A percentile compares a stretch with the other conserved stretches of the same genome.
Evolutionary conservation across 768 basidiomycete species (phyloP).

Genomic region (Russula griseocarnosa): DNA sequence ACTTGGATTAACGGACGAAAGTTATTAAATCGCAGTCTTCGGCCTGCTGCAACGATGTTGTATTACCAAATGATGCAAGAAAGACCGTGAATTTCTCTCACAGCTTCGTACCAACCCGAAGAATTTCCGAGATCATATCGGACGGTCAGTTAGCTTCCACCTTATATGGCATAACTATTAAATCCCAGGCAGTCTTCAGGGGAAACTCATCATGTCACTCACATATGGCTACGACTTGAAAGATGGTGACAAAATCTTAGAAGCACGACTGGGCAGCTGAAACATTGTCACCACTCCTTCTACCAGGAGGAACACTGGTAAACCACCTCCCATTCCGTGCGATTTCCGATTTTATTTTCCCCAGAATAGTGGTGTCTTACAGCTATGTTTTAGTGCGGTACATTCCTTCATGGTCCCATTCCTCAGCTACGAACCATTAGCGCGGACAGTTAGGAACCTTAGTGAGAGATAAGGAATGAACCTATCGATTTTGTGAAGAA

Average conservation of each 20-base stretch:
- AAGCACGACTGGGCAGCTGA: neutral
- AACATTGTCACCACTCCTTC: neutral
- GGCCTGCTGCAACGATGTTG: neutral
- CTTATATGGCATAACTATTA: neutral
- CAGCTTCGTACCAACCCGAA: slow-evolving; percentile 5
- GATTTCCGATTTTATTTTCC: neutral
- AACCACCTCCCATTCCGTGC: slow-evolving; percentile 19
- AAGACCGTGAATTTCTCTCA: slow-evolving; percentile 8
- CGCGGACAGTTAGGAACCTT: slow-evolving; percentile 1
- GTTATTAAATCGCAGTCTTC: slow-evolving; percentile 14
- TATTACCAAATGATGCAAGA: slow-evolving; percentile 10
- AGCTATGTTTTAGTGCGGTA: slow-evolving; percentile 7
- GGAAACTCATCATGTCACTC: slow-evolving; percentile 10
- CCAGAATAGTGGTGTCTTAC: neutral
- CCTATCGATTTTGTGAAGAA: slow-evolving; percentile 11
- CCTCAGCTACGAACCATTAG: slow-evolving; percentile 10
- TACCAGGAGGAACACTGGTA: slow-evolving; percentile 12
- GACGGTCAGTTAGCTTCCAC: neutral
- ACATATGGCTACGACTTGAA: slow-evolving; percentile 20
- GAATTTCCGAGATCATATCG: slow-evolving; percentile 1
- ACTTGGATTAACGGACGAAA: slow-evolving; percentile 9
- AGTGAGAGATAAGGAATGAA: slow-evolving; percentile 4
- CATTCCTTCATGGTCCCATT: slow-evolving; percentile 20
- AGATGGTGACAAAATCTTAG: neutral
- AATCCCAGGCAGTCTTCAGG: slow-evolving; percentile 9